Base-by-base conservation (phyloP, 192 early-diverging fungal genomes). In the Pilobolus umbonatus region DNA sequence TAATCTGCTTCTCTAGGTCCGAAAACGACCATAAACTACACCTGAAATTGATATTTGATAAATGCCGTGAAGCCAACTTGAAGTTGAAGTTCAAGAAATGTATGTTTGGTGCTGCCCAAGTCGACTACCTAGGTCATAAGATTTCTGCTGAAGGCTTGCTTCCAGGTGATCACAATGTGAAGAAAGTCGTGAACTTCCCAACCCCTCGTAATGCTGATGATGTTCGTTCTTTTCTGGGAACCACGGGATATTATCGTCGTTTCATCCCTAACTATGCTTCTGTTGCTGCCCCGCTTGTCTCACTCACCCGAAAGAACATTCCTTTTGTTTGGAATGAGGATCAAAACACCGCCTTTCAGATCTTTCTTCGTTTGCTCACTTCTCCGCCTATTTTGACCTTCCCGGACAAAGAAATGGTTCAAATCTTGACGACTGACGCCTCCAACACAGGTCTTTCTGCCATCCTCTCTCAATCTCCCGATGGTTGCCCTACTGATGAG, bases 241-340 rank as follows among this genome's bases (percentile, higher is more conserved):
- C 71, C 1, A 30, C 64, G 5, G 72, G 68, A 14, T 78, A 61
- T 32, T 75, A 79, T 38, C 50, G 61, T 6, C 44, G 57, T 3
- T 77, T 74, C 36, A 54, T 77, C 0, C 12, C 51, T 1, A 57
- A 71, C 7, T 80, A 60, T 42, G 62, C 75, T n/a, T 40, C 58
- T 22, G 54, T 77, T 5, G 60, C 60, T 1, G 6, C 21, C 1
- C 67, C 73, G 11, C 29, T 75, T 0, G 73, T 67, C 0, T 14
- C 24, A 0, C 49, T 78, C 0, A 17, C 64, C 6, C 60, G 62
- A 53, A 64, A 67, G 35, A 71, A 65, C 15, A 8, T 36, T 1
- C 26, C 35, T 22, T 74, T 71, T 29, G 14, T 40, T 5, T 77
- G 58, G 57, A 12, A 2, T 1, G 3, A 10, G 0, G 29, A 48